A percentile compares a stretch with the other conserved stretches of the same genome.
Evolutionary conservation across 2,329 filamentous ascomycete genomes (phyloP).

Genomic region (Colletotrichum sp.): DNA sequence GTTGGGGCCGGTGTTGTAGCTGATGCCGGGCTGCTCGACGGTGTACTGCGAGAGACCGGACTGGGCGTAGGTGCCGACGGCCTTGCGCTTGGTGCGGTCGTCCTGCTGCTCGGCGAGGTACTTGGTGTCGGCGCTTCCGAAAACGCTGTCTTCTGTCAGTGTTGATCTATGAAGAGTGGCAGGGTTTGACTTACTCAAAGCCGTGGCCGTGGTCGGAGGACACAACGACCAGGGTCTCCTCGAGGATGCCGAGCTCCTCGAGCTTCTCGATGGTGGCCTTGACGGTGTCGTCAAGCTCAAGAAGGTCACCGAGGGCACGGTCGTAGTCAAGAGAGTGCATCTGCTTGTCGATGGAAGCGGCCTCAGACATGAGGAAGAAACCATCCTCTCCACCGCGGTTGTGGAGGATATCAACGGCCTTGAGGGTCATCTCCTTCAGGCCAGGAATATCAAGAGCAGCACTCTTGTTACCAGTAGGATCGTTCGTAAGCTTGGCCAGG

Average conservation of each 20-base stretch:
- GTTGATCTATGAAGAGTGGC: accelerated
- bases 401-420: constrained; percentile 82
- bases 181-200: constrained; percentile 62
- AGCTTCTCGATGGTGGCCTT: constrained; percentile 77
- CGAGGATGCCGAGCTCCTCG: constrained; percentile 66
- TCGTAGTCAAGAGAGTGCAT: constrained; percentile 89
- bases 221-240: constrained; percentile 80
- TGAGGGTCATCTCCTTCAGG: constrained; percentile 88
- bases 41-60: constrained; percentile 81
- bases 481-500: constrained; percentile 68
- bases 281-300: constrained; percentile 86
- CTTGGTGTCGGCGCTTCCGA: constrained; percentile 79
- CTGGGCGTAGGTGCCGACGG: constrained; percentile 75
- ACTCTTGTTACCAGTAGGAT: constrained; percentile 68
- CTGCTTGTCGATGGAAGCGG: constrained; percentile 86
- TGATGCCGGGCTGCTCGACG: constrained; percentile 58
- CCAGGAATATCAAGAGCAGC: constrained; percentile 79
- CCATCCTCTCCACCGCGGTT: constrained; percentile 70
- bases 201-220: constrained; percentile 91
- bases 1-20: constrained; percentile 75
- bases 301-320: constrained; percentile 81
- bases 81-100: constrained; percentile 76
- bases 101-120: constrained; percentile 71
- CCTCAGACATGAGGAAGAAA: constrained; percentile 89
- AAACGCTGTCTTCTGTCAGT: constrained; percentile 54